Base-by-base conservation (phyloP, 2,329 filamentous ascomycete species). In the Colletotrichum liriopes region DNA sequence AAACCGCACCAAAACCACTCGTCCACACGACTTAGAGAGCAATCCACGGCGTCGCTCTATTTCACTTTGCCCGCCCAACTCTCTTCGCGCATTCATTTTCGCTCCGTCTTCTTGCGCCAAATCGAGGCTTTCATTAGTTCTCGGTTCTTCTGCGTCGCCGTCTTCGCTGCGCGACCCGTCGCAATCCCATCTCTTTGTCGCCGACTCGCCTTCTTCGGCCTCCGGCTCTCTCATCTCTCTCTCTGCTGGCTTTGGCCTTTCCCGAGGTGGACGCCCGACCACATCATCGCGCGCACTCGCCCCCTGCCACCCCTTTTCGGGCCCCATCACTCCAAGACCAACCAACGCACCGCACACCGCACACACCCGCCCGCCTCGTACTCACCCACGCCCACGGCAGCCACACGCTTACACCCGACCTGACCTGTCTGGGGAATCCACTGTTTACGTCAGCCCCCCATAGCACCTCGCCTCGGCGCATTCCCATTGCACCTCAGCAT, bases 41-140 rank as follows among this genome's bases (percentile, higher is more conserved):
- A 52, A 65, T 58, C 65, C 64, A 74, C 58, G 65, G 70, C 70
- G 59, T 63, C 73, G 72, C 73, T 65, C 18, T 11, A 52, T 55
- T 54, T 23, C 35, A 66, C 41, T 67, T 73, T 67, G 62, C 67
- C 47, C 67, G 62, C 59, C 39, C 66, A 32, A 59, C 65, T 72
- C 67, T 63, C 64, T 75, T 76, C 71, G 75, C 75, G 74, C 74
- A 73, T 74, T 73, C 75, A 64, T 75, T 74, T 74, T 68, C 64
- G 60, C 71, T 73, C 70, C 58, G 54, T 70, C 71, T 68, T 75
- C 59, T 71, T 54, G 73, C 77, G 77, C 75, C 71, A 75, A 72
- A 76, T 82, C 82, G 83, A 84, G 82, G 81, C 83, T 84, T 84
- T 88, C 73, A 80, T 79, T 88, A 87, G 86, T 82, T 81, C 82